Evolutionary conservation across 768 basidiomycete species (phyloP).

Genomic region (Paxillus involutus): DNA sequence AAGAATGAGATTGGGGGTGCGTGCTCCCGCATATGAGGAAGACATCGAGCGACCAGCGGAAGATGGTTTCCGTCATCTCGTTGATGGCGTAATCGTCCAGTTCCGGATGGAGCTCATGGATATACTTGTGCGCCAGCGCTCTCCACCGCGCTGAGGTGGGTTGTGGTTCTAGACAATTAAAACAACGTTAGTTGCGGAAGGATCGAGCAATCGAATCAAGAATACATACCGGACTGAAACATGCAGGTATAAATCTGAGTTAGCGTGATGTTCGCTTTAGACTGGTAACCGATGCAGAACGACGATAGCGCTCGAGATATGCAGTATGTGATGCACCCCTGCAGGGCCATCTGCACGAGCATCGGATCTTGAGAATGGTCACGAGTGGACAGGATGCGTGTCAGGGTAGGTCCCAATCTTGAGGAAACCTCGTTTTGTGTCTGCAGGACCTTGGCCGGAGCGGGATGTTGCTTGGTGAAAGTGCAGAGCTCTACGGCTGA

Average conservation of each 20-base stretch:
- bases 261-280: conserved; percentile 66
- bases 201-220: neutral
- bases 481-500: conserved; percentile 69
- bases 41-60: conserved; percentile 70
- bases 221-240: conserved; percentile 47
- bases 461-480: conserved; percentile 43
- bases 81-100: conserved; percentile 65
- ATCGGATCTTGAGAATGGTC: conserved; percentile 77
- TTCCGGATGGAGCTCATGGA: conserved; percentile 66
- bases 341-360: conserved; percentile 73
- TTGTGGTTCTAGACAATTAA: conserved; percentile 56
- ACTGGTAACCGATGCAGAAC: conserved; percentile 74
- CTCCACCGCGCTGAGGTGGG: conserved; percentile 79
- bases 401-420: conserved; percentile 62
- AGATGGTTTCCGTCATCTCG: conserved; percentile 72
- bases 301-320: conserved; percentile 65
- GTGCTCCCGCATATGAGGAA: conserved; percentile 62
- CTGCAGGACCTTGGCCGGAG: conserved; percentile 44
- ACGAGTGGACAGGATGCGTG: conserved; percentile 56
- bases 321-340: conserved; percentile 68
- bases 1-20: conserved; percentile 36
- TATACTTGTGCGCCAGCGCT: conserved; percentile 66
- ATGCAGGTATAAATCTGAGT: conserved; percentile 62
- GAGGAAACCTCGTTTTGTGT: conserved; percentile 59
- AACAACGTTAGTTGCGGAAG: conserved; percentile 13